phyloP scores from a whole-genome alignment of 164 flowering plant species.

The Macadamia tetraphylla region DNA sequence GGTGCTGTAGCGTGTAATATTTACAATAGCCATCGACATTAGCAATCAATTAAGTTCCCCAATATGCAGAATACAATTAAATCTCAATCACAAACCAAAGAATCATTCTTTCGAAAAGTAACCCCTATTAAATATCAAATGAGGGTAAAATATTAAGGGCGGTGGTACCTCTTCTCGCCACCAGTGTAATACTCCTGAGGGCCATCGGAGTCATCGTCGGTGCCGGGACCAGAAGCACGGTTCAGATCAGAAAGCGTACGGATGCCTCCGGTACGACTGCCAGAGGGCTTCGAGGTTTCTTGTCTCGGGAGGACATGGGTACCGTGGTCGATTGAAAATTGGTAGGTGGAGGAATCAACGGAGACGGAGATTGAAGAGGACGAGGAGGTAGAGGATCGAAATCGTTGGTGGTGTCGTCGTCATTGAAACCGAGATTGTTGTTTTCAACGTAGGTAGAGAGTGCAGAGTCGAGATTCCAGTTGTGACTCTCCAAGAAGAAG shows the following conservation, averaged over 20 bases:
- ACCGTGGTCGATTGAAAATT: slow-evolving; percentile 3
- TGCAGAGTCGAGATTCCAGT: slow-evolving; percentile 22
- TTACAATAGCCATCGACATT: too few species aligned
- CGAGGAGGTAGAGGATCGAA: not conserved
- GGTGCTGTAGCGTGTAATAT: too few species aligned
- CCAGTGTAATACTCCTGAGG: slow-evolving; percentile 93
- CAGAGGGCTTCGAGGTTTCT: slow-evolving; percentile 45
- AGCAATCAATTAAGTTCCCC: too few species aligned
- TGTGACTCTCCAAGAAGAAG: slow-evolving; percentile 21
- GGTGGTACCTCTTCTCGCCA: slow-evolving; percentile 77
- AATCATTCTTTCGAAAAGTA: too few species aligned
- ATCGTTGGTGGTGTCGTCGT: not conserved
- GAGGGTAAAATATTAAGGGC: too few species aligned
- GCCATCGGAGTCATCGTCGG: slow-evolving; percentile 72
- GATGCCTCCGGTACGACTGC: slow-evolving; percentile 51
- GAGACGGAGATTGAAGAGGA: not conserved
- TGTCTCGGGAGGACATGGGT: slow-evolving; percentile 59
- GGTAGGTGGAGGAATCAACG: not conserved
- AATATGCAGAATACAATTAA: too few species aligned
- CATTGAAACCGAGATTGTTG: slow-evolving; percentile 2
- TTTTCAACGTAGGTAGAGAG: slow-evolving; percentile 17
- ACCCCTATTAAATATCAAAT: too few species aligned
- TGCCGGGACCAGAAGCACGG: slow-evolving; percentile 45
- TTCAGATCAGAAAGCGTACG: slow-evolving; percentile 84
- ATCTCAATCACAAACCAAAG: too few species aligned